Evolutionary conservation across 2,329 filamentous ascomycete genomes (phyloP), one percentile per base, ranked within the genome.

Genomic region (Penicillium nordicum): DNA sequence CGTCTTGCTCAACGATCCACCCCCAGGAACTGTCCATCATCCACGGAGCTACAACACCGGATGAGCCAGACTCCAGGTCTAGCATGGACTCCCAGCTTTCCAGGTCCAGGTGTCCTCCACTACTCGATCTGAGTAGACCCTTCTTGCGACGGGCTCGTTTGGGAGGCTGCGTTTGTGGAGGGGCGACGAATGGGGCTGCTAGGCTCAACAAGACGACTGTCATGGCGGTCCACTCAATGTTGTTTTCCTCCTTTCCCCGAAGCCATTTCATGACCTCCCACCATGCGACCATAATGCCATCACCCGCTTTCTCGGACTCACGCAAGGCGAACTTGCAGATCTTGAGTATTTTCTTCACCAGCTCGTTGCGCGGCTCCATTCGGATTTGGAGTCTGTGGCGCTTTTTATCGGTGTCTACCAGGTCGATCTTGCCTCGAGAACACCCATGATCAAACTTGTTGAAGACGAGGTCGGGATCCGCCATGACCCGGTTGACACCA

Each of bases 191-290:
- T 10, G 81, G 82, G 16, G 90, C 73, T 50, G 84, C 88, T 56
- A 88, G 79, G 4, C 83, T 78, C 44, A 90, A 80, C 3, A 92
- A 72, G 10, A 88, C 77, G 10, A 89, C 79, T 3, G 85, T 79
- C 45, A 88, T 70, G 2, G 86, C 83, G 4, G 87, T 88, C 88
- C 88, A 92, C 70, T 92, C 89, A 1, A 76, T 55, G 59, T 88
- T 80, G 4, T 74, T 72, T 14, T 79, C 73, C 4, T 79, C 76
- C 54, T 80, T 79, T 11, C 73, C 61, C 38, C 76, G 75, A 40
- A 90, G 76, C 89, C 89, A 93, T 59, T 85, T 83, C 73, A 88
- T 82, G 21, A 84, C 80, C 67, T 90, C 86, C 82, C 88, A 89
- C 88, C 89, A 92, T 2, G 82, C 84, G 10, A 86, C 80, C 55